Conservation (phyloP, 805 yeast species). For the Monosporozyma unispora region DNA sequence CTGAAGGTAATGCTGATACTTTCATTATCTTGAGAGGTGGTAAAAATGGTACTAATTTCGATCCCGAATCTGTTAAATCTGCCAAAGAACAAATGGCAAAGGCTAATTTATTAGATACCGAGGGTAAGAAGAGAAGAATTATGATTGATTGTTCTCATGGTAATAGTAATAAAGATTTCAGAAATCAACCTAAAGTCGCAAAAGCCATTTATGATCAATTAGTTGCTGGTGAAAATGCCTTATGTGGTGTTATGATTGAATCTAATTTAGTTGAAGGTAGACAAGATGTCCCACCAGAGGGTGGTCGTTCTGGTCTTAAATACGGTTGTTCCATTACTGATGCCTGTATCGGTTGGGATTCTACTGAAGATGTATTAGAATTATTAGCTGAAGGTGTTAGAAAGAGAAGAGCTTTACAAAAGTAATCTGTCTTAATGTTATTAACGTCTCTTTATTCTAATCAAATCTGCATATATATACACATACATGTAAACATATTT, state of each 20-base stretch:
- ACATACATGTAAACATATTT: background rate
- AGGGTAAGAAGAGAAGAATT: slow-evolving; percentile 46
- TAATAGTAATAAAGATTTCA: slow-evolving; percentile 82
- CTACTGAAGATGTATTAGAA: slow-evolving; percentile 64
- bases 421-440: slow-evolving; percentile 12
- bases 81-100: slow-evolving; percentile 54
- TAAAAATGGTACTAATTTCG: slow-evolving; percentile 84
- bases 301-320: slow-evolving; percentile 65
- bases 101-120: slow-evolving; percentile 39
- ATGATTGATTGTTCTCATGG: slow-evolving; percentile 99
- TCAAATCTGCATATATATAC: background rate
- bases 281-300: slow-evolving; percentile 76
- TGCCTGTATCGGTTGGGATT: slow-evolving; percentile 89
- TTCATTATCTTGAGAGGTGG: slow-evolving; percentile 95
- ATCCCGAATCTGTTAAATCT: slow-evolving; percentile 58
- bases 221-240: slow-evolving; percentile 57
- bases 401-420: slow-evolving; percentile 49
- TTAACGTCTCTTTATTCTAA: background rate
- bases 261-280: slow-evolving; percentile 86
- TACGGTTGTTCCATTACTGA: slow-evolving; percentile 97
- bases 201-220: slow-evolving; percentile 71
- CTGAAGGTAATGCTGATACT: slow-evolving; percentile 85
- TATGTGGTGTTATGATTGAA: slow-evolving; percentile 96
- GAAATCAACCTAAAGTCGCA: slow-evolving; percentile 88
- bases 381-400: slow-evolving; percentile 72